Conservation (phyloP, 345 rosid genomes). For the Euphorbia peplus region DNA sequence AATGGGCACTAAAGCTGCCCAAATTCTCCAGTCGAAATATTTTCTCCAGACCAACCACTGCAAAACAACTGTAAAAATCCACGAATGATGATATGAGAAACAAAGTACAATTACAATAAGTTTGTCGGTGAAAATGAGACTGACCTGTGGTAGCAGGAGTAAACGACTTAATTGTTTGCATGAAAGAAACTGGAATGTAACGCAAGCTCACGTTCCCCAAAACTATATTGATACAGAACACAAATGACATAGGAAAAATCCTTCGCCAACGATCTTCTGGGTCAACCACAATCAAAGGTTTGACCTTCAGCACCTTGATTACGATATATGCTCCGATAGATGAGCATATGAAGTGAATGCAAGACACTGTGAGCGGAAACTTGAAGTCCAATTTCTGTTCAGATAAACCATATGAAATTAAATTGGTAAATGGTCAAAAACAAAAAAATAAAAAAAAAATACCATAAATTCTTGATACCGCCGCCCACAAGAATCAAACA, state of each 20-base stretch:
- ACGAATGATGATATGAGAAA: slow-evolving; percentile 12
- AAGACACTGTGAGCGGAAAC: slow-evolving; percentile 90
- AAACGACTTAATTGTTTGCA: slow-evolving; percentile 99
- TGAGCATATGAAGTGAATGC: slow-evolving; percentile 95
- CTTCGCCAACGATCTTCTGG: slow-evolving; percentile 96
- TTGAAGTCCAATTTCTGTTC: slow-evolving; percentile 93
- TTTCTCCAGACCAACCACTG: slow-evolving; percentile 99
- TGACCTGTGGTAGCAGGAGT: slow-evolving; percentile 99
- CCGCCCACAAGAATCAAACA: slow-evolving; percentile 1
- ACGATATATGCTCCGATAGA: slow-evolving; percentile 88
- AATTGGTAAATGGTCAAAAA: too few species aligned
- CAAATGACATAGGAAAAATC: slow-evolving; percentile 98
- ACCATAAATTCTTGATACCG: neutral
- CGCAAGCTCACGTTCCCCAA: slow-evolving; percentile 93
- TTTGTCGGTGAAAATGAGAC: slow-evolving; percentile 7
- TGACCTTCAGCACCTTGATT: slow-evolving; percentile 85
- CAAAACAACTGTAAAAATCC: slow-evolving; percentile 63
- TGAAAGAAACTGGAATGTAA: slow-evolving; percentile 96
- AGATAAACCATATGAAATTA: slow-evolving; percentile 16
- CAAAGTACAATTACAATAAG: neutral
- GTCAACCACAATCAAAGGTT: slow-evolving; percentile 80
- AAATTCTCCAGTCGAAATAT: slow-evolving; percentile 93
- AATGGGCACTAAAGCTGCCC: slow-evolving; percentile 93
- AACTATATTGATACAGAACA: slow-evolving; percentile 94
- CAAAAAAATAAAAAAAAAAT: too few species aligned